These are phyloP conservation scores for Suhomyces bribrorum DNA, from an alignment of 1,139 yeast genomes.

Conservation along the genomic window DNA sequence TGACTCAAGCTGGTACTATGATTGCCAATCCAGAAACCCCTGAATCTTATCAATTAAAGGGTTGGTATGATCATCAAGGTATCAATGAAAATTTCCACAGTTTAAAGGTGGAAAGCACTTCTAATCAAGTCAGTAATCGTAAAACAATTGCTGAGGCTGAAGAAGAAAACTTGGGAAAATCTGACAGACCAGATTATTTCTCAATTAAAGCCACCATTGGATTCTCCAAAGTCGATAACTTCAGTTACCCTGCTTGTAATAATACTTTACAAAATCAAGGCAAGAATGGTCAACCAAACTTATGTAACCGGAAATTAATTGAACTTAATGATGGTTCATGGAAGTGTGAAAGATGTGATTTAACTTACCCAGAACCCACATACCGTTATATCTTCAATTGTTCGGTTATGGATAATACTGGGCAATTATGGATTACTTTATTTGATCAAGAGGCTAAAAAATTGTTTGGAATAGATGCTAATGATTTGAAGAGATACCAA, in stretches of 20 bases:
- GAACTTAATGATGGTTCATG: conserved; percentile 74
- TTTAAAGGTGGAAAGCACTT: conserved; percentile 45
- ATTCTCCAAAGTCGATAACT: conserved; percentile 69
- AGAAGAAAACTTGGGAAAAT: conserved; percentile 67
- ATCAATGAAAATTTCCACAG: conserved; percentile 59
- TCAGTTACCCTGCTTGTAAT: conserved; percentile 90
- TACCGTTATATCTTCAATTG: conserved; percentile 77
- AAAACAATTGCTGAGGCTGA: conserved; percentile 68
- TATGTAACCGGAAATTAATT: conserved; percentile 82
- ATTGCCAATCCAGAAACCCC: conserved; percentile 83
- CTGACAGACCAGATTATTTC: conserved; percentile 77
- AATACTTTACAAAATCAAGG: conserved; percentile 38
- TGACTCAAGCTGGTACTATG: conserved; percentile 77
- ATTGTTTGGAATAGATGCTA: conserved; percentile 70
- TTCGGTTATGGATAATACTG: conserved; percentile 75
- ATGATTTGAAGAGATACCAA: conserved; percentile 57
- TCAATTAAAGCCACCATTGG: conserved; percentile 71
- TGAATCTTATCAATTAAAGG: conserved; percentile 84
- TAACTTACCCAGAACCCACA: conserved; percentile 63
- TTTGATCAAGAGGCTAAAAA: conserved; percentile 82
- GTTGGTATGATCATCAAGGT: conserved; percentile 92
- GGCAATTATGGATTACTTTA: conserved; percentile 82
- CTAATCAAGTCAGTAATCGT: conserved; percentile 49
- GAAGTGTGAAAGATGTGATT: conserved; percentile 93
- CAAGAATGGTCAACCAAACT: conserved; percentile 23